These are phyloP conservation scores for Gynochthodes officinalis DNA, from an alignment of 257 asterid species.

Conservation along the genomic window DNA sequence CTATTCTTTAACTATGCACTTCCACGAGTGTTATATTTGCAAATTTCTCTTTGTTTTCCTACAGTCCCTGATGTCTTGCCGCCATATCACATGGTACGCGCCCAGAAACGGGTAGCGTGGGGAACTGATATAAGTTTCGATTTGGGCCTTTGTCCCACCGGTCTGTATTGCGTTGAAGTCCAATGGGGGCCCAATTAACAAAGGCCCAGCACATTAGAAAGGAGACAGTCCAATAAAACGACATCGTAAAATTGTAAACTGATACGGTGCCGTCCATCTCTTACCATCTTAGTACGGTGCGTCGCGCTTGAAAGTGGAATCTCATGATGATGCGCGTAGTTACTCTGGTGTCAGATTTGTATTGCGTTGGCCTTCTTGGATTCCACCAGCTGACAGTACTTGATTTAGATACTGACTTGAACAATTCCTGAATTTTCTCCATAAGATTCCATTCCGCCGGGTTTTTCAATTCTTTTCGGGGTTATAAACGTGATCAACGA, in stretches of 20 bases:
- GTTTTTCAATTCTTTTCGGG: neutral
- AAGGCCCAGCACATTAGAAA: too few species aligned
- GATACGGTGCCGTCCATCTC: neutral
- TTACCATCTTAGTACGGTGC: neutral
- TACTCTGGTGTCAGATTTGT: constrained; percentile 2
- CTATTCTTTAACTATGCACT: too few species aligned
- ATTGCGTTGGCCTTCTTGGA: neutral
- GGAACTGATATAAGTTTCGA: too few species aligned
- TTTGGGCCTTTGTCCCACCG: too few species aligned
- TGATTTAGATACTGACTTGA: neutral
- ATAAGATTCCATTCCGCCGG: neutral
- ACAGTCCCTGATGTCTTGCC: too few species aligned
- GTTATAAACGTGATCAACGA: neutral
- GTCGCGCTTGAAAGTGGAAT: neutral
- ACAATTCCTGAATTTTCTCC: neutral
- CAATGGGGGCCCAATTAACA: too few species aligned
- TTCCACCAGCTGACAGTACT: neutral
- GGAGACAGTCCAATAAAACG: neutral
- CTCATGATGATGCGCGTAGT: neutral
- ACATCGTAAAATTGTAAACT: neutral
- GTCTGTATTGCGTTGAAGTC: too few species aligned
- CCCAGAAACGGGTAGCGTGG: too few species aligned
- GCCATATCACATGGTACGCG: too few species aligned
- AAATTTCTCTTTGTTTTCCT: too few species aligned
- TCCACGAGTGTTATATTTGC: too few species aligned